phyloP scores from a whole-genome alignment of 495 filamentous ascomycete species.

The Apiosordaria backusii region DNA sequence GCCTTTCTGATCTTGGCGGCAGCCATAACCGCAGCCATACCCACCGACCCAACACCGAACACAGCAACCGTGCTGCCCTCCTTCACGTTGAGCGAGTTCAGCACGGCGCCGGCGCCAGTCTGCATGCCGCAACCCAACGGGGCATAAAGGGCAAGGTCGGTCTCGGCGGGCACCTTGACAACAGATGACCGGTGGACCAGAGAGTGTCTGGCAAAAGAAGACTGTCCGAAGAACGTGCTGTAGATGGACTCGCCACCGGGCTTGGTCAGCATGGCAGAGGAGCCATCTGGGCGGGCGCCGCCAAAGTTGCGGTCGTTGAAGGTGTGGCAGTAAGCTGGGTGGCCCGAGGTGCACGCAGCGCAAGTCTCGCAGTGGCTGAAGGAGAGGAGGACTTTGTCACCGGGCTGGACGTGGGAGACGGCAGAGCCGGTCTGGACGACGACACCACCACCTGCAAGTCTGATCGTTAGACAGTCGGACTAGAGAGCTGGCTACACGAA shows the following conservation, averaged over 20 bases:
- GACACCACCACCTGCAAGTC: conserved; percentile 51
- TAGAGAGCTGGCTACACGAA: background rate
- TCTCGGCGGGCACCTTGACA: conserved; percentile 29
- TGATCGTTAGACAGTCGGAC: background rate
- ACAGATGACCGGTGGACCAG: conserved; percentile 32
- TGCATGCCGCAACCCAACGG: conserved; percentile 50
- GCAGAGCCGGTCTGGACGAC: conserved; percentile 53
- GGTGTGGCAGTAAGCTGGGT: conserved; percentile 57
- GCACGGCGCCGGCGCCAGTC: conserved; percentile 44
- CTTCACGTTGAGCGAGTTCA: conserved; percentile 39
- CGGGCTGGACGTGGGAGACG: conserved; percentile 52
- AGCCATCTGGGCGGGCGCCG: conserved; percentile 25
- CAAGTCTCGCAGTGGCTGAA: conserved; percentile 43
- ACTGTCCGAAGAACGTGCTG: conserved; percentile 57
- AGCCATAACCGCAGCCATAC: conserved; percentile 59
- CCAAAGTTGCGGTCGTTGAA: conserved; percentile 42
- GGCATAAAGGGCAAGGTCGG: conserved; percentile 36
- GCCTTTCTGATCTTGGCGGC: conserved; percentile 19
- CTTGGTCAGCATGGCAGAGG: conserved; percentile 42
- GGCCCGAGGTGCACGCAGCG: conserved; percentile 59
- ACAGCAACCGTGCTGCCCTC: conserved; percentile 63
- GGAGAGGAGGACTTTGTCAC: conserved; percentile 57
- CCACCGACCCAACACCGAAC: conserved; percentile 70
- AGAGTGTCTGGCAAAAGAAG: conserved; percentile 42
- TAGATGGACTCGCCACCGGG: conserved; percentile 48